phyloP scores from a whole-genome alignment of 225 moss, liverwort and hornwort species.

The Anthoceros angustus region DNA sequence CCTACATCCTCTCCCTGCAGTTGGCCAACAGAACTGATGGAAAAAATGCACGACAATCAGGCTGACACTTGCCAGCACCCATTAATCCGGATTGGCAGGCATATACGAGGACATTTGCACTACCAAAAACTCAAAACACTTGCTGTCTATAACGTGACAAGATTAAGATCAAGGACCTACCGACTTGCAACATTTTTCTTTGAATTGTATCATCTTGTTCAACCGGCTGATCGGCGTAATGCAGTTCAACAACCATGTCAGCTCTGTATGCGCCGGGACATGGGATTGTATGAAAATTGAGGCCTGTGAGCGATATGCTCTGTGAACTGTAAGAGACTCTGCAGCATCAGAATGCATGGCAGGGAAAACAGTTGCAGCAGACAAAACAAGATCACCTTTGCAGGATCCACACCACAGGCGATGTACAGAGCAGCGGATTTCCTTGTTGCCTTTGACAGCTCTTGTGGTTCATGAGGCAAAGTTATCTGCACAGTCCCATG shows the following conservation, averaged over 20 bases:
- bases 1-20: slow-evolving; percentile 95
- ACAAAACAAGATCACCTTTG: slow-evolving; percentile 33
- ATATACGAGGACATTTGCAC: no score
- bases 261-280: slow-evolving; percentile 79
- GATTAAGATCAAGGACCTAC: slow-evolving; percentile 23
- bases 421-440: slow-evolving; percentile 82
- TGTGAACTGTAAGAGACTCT: background rate
- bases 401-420: slow-evolving; percentile 85
- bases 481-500: slow-evolving; percentile 37
- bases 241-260: slow-evolving; percentile 91
- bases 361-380: background rate
- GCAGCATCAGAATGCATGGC: background rate
- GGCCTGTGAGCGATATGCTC: slow-evolving; percentile 25
- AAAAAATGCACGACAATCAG: no score
- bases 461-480: slow-evolving; percentile 67
- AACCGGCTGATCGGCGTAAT: slow-evolving; percentile 97
- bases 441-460: slow-evolving; percentile 62
- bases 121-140: no score
- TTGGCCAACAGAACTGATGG: no score
- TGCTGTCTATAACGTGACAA: background rate
- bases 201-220: slow-evolving; percentile 98
- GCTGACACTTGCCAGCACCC: no score
- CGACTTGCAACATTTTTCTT: slow-evolving; percentile 82
- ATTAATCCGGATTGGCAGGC: no score
- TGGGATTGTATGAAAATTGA: slow-evolving; percentile 94